phyloP scores from a whole-genome alignment of 1,284 basidiomycete species.

The Exobasidium cylindrosporum region DNA sequence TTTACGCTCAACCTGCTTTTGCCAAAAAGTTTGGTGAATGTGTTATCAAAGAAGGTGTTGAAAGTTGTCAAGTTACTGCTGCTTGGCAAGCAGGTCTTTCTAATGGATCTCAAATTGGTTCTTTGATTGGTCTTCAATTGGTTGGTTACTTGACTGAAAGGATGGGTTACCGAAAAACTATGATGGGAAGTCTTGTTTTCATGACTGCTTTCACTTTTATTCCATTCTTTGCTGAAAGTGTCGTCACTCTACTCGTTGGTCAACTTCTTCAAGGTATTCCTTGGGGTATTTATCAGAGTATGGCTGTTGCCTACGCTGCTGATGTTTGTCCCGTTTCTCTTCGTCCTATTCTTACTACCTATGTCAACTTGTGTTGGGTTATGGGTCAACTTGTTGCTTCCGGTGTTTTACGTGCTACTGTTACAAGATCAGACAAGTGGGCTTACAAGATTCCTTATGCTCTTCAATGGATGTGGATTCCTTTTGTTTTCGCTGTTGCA shows the following conservation, averaged over 20 bases:
- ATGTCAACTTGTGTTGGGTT: slow-evolving; percentile 59
- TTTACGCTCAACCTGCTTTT: slow-evolving; percentile 57
- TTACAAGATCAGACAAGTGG: slow-evolving; percentile 48
- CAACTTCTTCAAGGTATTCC: slow-evolving; percentile 57
- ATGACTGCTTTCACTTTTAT: slow-evolving; percentile 55
- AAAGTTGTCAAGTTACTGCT: slow-evolving; percentile 57
- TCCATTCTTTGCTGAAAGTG: slow-evolving; percentile 56
- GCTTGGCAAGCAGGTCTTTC: slow-evolving; percentile 58
- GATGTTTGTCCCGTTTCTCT: slow-evolving; percentile 60
- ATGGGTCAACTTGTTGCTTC: slow-evolving; percentile 56
- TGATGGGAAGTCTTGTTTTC: slow-evolving; percentile 48
- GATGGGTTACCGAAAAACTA: slow-evolving; percentile 56
- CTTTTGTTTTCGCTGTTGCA: slow-evolving; percentile 50
- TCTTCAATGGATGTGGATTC: slow-evolving; percentile 57
- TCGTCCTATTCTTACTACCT: slow-evolving; percentile 59
- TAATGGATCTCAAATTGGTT: slow-evolving; percentile 27
- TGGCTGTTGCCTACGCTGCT: slow-evolving; percentile 59
- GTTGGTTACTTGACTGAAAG: slow-evolving; percentile 56
- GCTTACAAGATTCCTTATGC: slow-evolving; percentile 57
- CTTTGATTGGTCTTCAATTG: slow-evolving; percentile 57
- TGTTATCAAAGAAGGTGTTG: slow-evolving; percentile 30
- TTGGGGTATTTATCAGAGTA: slow-evolving; percentile 59
- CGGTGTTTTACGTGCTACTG: slow-evolving; percentile 57
- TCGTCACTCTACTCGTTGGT: slow-evolving; percentile 55
- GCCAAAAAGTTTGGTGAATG: slow-evolving; percentile 47